These are phyloP conservation scores for Talaromyces stipitatus DNA, from an alignment of 495 filamentous ascomycete genomes.

Conservation along the genomic window DNA sequence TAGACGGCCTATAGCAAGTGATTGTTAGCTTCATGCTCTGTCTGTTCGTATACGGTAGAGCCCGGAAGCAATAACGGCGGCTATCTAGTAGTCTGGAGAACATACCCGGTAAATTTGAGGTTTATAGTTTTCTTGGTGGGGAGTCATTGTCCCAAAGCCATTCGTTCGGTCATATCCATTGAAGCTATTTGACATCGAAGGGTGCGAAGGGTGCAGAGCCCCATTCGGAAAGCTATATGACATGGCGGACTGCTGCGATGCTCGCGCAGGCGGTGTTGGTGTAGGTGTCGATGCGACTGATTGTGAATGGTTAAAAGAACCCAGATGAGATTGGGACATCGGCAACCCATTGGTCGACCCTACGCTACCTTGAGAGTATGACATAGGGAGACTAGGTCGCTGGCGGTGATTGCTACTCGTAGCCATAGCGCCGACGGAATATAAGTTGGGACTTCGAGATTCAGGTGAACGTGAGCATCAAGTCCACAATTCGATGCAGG, in stretches of 20 bases:
- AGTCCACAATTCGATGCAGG: neutral
- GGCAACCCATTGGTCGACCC: constrained; percentile 33
- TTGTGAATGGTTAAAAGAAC: constrained; percentile 44
- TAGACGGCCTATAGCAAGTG: constrained; percentile 67
- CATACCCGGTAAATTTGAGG: constrained; percentile 74
- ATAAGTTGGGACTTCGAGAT: neutral
- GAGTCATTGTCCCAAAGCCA: constrained; percentile 38
- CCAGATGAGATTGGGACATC: constrained; percentile 37
- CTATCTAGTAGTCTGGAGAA: constrained; percentile 6
- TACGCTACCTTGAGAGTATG: constrained; percentile 37
- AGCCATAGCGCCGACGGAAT: constrained; percentile 23
- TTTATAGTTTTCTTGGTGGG: constrained; percentile 46
- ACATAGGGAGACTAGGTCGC: constrained; percentile 34
- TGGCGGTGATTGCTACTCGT: constrained; percentile 33
- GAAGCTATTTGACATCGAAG: constrained; percentile 24
- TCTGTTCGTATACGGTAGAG: neutral
- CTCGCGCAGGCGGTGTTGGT: constrained; percentile 43
- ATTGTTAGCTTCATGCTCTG: neutral
- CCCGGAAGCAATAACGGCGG: neutral
- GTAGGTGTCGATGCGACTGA: constrained; percentile 47
- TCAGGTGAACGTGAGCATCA: constrained; percentile 4
- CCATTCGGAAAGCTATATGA: constrained; percentile 39
- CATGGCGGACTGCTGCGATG: constrained; percentile 33
- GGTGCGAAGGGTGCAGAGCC: constrained; percentile 13
- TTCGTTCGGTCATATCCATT: constrained; percentile 41